Evolutionary conservation across 352 stramenopile species (phyloP).

Genomic region (Pythium aquatile): DNA sequence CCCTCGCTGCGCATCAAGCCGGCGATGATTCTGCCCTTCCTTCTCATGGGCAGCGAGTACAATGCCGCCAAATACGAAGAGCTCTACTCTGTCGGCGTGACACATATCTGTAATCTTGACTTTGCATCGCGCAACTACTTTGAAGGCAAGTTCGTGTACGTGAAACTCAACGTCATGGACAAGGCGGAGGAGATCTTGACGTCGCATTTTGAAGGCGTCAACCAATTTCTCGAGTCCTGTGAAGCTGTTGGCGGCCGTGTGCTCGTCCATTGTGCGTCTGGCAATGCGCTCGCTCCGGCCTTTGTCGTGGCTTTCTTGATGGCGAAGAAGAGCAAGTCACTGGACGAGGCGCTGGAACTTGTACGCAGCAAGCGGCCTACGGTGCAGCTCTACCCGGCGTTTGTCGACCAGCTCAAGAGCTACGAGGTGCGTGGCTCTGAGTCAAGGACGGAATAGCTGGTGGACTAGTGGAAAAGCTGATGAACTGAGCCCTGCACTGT

Average conservation of each 20-base stretch:
- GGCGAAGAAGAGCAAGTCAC: constrained; percentile 19
- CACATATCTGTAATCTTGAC: constrained; percentile 33
- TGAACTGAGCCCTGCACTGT: not conserved
- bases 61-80: constrained; percentile 28
- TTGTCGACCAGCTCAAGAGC: constrained; percentile 22
- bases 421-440: constrained; percentile 16
- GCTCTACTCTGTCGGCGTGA: constrained; percentile 25
- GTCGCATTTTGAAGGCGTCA: constrained; percentile 26
- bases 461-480: not conserved
- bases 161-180: constrained; percentile 30
- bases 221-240: constrained; percentile 22
- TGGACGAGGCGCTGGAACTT: constrained; percentile 19
- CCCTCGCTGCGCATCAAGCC: constrained; percentile 4
- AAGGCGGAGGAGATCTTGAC: constrained; percentile 12
- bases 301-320: constrained; percentile 30
- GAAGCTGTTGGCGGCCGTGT: constrained; percentile 25
- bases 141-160: constrained; percentile 35
- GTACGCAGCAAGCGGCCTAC: constrained; percentile 17
- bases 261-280: constrained; percentile 25
- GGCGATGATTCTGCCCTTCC: constrained; percentile 17
- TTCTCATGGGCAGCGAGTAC: constrained; percentile 25
- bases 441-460: not conserved
- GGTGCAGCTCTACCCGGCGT: constrained; percentile 16
- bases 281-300: constrained; percentile 23
- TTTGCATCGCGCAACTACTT: constrained; percentile 33